Evolutionary conservation across 441 rosid genomes (phyloP).

Genomic region (Melastoma candidum): DNA sequence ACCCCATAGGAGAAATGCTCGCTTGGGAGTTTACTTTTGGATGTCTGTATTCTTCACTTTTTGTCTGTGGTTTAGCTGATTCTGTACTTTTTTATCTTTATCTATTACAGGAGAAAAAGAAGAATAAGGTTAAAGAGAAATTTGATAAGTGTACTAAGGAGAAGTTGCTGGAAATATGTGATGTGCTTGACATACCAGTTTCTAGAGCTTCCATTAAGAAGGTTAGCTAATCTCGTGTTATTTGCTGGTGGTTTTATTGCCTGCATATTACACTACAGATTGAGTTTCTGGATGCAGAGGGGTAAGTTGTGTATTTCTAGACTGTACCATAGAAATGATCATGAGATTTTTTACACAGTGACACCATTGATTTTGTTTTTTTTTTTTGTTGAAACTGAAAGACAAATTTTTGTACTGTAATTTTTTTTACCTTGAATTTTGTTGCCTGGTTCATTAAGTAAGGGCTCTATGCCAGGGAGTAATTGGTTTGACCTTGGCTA

Average conservation of each 20-base stretch:
- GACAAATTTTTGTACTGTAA: too few species aligned
- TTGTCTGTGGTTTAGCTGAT: background rate
- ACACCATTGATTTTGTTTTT: too few species aligned
- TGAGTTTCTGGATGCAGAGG: too few species aligned
- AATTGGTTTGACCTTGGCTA: too few species aligned
- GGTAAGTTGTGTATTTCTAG: too few species aligned
- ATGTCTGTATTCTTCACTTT: background rate
- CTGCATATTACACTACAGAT: background rate
- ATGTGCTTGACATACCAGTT: constrained; percentile 62
- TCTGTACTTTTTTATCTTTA: background rate
- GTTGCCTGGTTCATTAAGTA: too few species aligned
- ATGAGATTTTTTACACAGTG: too few species aligned
- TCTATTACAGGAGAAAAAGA: constrained; percentile 69
- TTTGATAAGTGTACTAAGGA: constrained; percentile 84
- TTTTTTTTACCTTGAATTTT: too few species aligned
- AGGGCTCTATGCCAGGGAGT: too few species aligned
- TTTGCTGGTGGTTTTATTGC: background rate
- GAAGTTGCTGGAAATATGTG: constrained; percentile 72
- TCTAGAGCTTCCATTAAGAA: constrained; percentile 60
- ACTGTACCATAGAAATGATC: too few species aligned
- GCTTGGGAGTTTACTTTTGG: background rate
- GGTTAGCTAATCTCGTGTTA: constrained; percentile 26
- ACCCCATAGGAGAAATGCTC: background rate
- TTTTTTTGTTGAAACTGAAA: too few species aligned
- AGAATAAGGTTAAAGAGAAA: constrained; percentile 69